phyloP scores from a whole-genome alignment of 345 rosid genomes.

The Corchorus olitorius region DNA sequence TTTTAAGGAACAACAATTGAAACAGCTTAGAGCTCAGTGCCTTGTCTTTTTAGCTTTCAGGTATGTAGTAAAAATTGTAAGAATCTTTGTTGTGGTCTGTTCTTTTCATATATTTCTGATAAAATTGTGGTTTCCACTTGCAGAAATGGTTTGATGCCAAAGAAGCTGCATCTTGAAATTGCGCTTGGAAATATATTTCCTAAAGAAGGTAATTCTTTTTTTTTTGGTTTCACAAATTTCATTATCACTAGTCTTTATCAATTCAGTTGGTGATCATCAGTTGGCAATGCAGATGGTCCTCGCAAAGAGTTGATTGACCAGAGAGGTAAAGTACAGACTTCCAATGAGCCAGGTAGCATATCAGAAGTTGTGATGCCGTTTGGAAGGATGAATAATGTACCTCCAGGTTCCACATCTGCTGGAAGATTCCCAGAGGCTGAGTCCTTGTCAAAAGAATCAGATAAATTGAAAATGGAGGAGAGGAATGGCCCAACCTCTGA shows the following conservation, averaged over 20 bases:
- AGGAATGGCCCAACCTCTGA: slow-evolving; percentile 39
- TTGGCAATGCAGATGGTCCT: slow-evolving; percentile 52
- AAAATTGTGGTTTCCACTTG: slow-evolving; percentile 23
- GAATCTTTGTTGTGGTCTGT: slow-evolving; percentile 3
- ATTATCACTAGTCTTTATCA: slow-evolving; percentile 5
- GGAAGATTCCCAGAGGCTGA: slow-evolving; percentile 58
- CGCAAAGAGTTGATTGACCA: slow-evolving; percentile 53
- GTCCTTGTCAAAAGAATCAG: slow-evolving; percentile 44
- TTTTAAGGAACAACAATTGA: slow-evolving; percentile 87
- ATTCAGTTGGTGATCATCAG: slow-evolving; percentile 25
- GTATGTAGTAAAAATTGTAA: slow-evolving; percentile 33
- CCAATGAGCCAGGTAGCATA: slow-evolving; percentile 41
- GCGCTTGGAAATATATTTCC: slow-evolving; percentile 75
- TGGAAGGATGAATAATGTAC: slow-evolving; percentile 50
- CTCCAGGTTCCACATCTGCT: slow-evolving; percentile 39
- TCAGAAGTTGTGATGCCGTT: slow-evolving; percentile 46
- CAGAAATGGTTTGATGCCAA: slow-evolving; percentile 80
- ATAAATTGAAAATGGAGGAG: slow-evolving; percentile 48
- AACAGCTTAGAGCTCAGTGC: slow-evolving; percentile 96
- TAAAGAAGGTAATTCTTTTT: slow-evolving; percentile 60
- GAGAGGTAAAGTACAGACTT: slow-evolving; percentile 48
- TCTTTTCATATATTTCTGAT: neutral
- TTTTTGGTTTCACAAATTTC: neutral
- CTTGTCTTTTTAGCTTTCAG: slow-evolving; percentile 90
- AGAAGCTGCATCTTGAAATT: slow-evolving; percentile 83